phyloP scores from a whole-genome alignment of 2,329 filamentous ascomycete genomes.

The Balansia obtecta region DNA sequence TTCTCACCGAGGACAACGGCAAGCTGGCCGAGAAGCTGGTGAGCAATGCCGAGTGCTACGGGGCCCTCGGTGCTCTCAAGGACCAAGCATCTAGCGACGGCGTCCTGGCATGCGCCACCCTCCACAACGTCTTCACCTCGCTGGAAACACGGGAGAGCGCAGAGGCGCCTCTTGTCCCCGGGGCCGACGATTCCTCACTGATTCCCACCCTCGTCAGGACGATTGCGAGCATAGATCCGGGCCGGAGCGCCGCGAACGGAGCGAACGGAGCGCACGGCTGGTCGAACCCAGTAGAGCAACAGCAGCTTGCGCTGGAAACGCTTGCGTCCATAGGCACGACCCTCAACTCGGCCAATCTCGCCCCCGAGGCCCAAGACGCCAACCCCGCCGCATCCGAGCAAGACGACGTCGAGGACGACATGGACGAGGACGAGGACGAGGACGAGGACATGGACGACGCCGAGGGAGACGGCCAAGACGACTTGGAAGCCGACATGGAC shows the following conservation, averaged over 20 bases:
- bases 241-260: constrained; percentile 17
- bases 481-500: constrained; percentile 52
- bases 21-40: constrained; percentile 40
- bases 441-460: constrained; percentile 46
- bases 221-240: constrained; percentile 16
- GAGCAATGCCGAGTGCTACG: constrained; percentile 32
- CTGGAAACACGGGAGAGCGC: constrained; percentile 15
- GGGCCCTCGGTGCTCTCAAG: constrained; percentile 35
- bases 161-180: constrained; percentile 10
- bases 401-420: constrained; percentile 26
- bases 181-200: constrained; percentile 21
- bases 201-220: constrained; percentile 24
- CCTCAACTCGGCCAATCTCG: constrained; percentile 34
- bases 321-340: constrained; percentile 52
- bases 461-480: too few relatives aligned
- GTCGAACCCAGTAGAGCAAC: constrained; percentile 30
- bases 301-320: constrained; percentile 47
- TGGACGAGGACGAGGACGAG: constrained; percentile 25
- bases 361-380: constrained; percentile 18
- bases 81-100: constrained; percentile 34
- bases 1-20: constrained; percentile 47
- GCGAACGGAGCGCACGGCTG: constrained; percentile 23
- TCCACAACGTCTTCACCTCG: constrained; percentile 49
- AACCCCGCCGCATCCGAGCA: constrained; percentile 27
- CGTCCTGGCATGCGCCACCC: constrained; percentile 45